Evolutionary conservation across 192 early-diverging fungal species (phyloP).

Genomic region (Gonapodya sp.): DNA sequence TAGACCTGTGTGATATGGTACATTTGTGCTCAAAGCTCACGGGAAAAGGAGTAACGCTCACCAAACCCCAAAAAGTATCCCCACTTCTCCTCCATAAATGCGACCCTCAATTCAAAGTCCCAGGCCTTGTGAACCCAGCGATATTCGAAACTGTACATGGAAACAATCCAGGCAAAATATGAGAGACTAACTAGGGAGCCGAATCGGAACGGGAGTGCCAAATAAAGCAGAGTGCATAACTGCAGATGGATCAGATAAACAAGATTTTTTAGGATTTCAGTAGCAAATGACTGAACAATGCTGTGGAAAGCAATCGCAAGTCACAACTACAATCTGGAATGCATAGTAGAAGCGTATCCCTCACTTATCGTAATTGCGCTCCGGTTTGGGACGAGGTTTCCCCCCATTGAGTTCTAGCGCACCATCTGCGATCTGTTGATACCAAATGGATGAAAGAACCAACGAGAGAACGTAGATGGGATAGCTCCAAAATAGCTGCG

Average conservation of each 20-base stretch:
- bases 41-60: constrained; percentile 18
- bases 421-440: constrained; percentile 44
- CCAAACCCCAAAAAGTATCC: constrained; percentile 56
- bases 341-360: background rate
- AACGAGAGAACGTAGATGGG: constrained; percentile 41
- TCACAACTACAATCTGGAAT: background rate
- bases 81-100: constrained; percentile 47
- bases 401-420: constrained; percentile 16
- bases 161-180: background rate
- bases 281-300: background rate
- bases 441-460: constrained; percentile 41
- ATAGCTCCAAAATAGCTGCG: constrained; percentile 45
- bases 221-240: background rate
- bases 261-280: background rate
- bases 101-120: constrained; percentile 36
- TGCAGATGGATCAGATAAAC: background rate
- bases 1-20: background rate
- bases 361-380: background rate
- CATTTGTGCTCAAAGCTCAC: no score
- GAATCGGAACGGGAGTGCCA: background rate
- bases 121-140: constrained; percentile 39
- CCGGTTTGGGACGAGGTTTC: background rate
- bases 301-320: background rate
- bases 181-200: background rate
- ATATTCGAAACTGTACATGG: constrained; percentile 50